Evolutionary conservation across 805 yeast species (phyloP).

Genomic region (Ogataea chonburiensis): DNA sequence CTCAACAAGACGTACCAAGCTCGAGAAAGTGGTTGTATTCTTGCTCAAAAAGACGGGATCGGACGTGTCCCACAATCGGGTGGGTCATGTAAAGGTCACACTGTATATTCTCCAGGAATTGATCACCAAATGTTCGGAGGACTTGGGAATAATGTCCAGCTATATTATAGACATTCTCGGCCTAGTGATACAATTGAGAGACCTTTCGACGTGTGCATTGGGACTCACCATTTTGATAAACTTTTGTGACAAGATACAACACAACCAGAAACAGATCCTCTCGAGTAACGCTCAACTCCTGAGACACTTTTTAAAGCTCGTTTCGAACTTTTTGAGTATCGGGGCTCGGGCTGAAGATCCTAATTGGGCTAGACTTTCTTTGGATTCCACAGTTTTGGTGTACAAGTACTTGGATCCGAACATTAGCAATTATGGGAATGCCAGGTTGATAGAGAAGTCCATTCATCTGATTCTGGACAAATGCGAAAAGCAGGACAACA

Average conservation of each 20-base stretch:
- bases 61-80: conserved; percentile 59
- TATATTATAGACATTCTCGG: conserved; percentile 62
- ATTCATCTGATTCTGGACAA: conserved; percentile 41
- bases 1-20: conserved; percentile 80
- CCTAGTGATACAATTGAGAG: conserved; percentile 52
- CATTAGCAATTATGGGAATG: conserved; percentile 17
- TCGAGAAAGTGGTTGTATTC: conserved; percentile 80
- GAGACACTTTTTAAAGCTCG: conserved; percentile 36
- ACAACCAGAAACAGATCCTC: conserved; percentile 33
- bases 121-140: conserved; percentile 74
- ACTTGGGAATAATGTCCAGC: conserved; percentile 77
- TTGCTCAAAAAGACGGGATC: conserved; percentile 57
- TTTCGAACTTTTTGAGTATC: conserved; percentile 24
- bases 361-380: conserved; percentile 47
- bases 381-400: conserved; percentile 40
- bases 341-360: conserved; percentile 17
- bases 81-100: conserved; percentile 85
- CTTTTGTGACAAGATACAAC: conserved; percentile 29
- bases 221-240: conserved; percentile 36
- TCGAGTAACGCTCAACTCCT: conserved; percentile 47
- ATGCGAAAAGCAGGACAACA: conserved; percentile 24
- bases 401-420: conserved; percentile 30
- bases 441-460: conserved; percentile 29
- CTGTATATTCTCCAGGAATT: conserved; percentile 66
- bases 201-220: conserved; percentile 56